These are phyloP conservation scores for Taiwanofungus camphoratus DNA, from an alignment of 1,284 basidiomycete genomes.

Conservation along the genomic window DNA sequence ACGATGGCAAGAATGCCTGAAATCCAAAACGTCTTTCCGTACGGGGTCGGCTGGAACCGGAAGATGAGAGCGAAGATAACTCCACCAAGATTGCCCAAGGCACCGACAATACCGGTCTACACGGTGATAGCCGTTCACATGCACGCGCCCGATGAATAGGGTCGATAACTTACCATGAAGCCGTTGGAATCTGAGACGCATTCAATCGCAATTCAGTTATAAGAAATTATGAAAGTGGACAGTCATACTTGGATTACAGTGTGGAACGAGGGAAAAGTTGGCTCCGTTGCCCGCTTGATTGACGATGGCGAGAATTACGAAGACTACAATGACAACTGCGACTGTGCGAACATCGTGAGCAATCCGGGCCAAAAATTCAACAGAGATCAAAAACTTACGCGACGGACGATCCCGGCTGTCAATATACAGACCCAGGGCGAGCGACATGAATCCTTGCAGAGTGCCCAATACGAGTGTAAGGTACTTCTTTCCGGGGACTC, in stretches of 20 bases:
- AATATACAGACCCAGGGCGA: conserved; percentile 45
- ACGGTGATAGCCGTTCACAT: not conserved
- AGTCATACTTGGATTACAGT: conserved; percentile 41
- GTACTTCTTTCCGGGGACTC: conserved; percentile 48
- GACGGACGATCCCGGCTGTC: conserved; percentile 26
- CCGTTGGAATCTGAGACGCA: conserved; percentile 30
- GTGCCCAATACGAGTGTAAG: conserved; percentile 40
- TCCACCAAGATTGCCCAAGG: conserved; percentile 49
- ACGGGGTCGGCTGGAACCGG: conserved; percentile 37
- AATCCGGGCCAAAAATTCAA: not conserved
- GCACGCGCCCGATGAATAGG: too few relatives aligned
- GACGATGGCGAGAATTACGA: conserved; percentile 33
- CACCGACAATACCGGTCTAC: conserved; percentile 46
- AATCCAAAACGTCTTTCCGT: conserved; percentile 44
- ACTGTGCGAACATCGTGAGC: conserved; percentile 10
- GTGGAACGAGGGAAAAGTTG: conserved; percentile 50
- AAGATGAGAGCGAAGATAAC: conserved; percentile 45
- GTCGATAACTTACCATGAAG: conserved; percentile 27
- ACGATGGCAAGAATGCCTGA: conserved; percentile 34
- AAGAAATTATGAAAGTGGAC: not conserved
- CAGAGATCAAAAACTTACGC: conserved; percentile 11
- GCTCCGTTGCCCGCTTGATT: conserved; percentile 48
- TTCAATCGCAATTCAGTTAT: not conserved
- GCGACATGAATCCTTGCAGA: conserved; percentile 40
- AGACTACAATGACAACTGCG: conserved; percentile 25